Conservation (phyloP, 805 yeast species). For the Hanseniaspora hatyaiensis region DNA sequence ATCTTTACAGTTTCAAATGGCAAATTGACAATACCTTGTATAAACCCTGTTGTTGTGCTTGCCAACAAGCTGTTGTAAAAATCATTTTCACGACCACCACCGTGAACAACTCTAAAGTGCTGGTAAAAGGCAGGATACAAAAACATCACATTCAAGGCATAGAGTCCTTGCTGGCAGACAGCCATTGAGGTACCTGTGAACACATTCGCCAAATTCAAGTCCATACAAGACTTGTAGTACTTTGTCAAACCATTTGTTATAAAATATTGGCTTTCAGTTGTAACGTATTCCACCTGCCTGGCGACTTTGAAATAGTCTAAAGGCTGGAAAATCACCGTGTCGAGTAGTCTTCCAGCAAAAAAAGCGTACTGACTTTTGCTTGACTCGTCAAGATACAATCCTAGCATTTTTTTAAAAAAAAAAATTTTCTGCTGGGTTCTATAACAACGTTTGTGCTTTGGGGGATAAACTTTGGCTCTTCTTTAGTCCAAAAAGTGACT, state of each 20-base stretch:
- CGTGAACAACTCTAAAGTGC: constrained; percentile 9
- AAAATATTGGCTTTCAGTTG: constrained; percentile 21
- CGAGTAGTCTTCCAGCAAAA: constrained; percentile 45
- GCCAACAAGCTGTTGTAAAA: constrained; percentile 72
- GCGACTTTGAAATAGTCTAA: constrained; percentile 60
- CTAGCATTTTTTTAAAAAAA: neutral
- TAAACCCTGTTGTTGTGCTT: constrained; percentile 69
- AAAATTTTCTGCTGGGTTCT: no score
- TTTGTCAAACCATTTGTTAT: constrained; percentile 28
- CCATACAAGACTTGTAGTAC: constrained; percentile 58
- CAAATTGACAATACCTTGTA: constrained; percentile 71
- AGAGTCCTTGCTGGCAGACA: constrained; percentile 60
- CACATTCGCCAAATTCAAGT: constrained; percentile 56
- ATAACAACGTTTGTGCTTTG: no score
- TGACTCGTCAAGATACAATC: neutral
- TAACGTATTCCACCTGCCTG: constrained; percentile 39
- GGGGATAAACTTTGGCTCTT: no score
- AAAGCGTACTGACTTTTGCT: neutral
- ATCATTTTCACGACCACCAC: constrained; percentile 43
- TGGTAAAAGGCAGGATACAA: constrained; percentile 7
- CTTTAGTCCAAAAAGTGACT: no score
- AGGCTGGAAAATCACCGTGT: constrained; percentile 57
- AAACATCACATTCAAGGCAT: constrained; percentile 41
- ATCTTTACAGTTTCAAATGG: constrained; percentile 86
- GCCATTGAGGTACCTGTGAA: constrained; percentile 65